Base-by-base conservation (phyloP, 2,329 filamentous ascomycete species). In the Botryosphaeria agaves region DNA sequence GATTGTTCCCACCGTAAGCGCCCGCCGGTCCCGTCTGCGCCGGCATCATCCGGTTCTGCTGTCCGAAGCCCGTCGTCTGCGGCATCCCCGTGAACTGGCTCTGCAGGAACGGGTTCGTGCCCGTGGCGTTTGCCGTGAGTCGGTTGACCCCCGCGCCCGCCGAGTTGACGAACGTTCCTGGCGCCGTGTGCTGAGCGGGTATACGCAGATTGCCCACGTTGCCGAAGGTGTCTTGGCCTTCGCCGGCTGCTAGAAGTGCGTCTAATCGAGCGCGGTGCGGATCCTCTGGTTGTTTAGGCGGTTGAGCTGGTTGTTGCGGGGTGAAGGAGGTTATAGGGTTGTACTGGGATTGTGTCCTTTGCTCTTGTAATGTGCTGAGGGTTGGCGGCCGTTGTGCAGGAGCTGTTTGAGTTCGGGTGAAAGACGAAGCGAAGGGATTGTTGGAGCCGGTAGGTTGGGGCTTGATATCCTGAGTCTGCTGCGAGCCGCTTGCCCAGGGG, bases 161-260 rank as follows among this genome's bases (percentile, higher is more conserved):
- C 36, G 82, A 92, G 58, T 98, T 98, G 57, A 98, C 77, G 51
- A 95, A 98, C 0, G 81, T 91, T 16, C 87, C 89, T 0, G 89
- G 89, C 1, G 89, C 84, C 0, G 89, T 98, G 53, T 98, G 89
- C 51, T 98, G 89, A 2, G 89, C 76, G 2, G 89, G 89, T 39
- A 98, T 92, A 53, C 89, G 84, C 28, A 93, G 66, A 39, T 95
- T 82, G 41, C 89, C 89, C n/a, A 82, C 82, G 52, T 98, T 98
- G 40, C 89, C 89, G 51, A 91, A 98, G 0, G 89, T 98, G 49
- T 98, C 89, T 62, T 91, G 80, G 15, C 89, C 89, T 34, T 98
- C 89, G 39, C 89, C 85, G 15, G 69, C 73, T 3, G 84, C 70
- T 26, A 98, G 71, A 19, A 98, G 71, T 2, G 79, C 70, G 49